phyloP scores from a whole-genome alignment of 2,329 filamentous ascomycete species.

The Cladorrhinum sp. region DNA sequence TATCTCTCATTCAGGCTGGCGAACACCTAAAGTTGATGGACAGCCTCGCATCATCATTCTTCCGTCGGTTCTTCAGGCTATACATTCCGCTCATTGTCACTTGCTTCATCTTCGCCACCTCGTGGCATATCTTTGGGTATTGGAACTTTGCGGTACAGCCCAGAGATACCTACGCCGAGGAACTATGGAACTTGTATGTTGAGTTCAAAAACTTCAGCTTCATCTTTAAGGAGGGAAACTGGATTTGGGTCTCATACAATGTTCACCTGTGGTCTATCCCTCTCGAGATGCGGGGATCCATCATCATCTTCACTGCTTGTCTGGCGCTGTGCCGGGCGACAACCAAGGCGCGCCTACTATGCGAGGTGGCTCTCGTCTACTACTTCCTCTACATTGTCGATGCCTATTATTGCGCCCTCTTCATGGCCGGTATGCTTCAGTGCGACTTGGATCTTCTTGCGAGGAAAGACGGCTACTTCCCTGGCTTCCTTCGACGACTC shows the following conservation, averaged over 20 bases:
- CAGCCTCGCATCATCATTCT: constrained; percentile 44
- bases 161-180: constrained; percentile 43
- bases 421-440: constrained; percentile 59
- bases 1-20: constrained; percentile 44
- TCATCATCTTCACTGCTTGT: constrained; percentile 58
- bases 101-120: constrained; percentile 51
- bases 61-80: constrained; percentile 49
- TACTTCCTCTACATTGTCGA: constrained; percentile 70
- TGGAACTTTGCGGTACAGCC: constrained; percentile 39
- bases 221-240: constrained; percentile 53
- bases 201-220: constrained; percentile 70
- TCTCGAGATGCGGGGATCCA: constrained; percentile 61
- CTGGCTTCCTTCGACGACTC: constrained; percentile 45
- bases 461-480: constrained; percentile 44
- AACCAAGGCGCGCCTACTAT: constrained; percentile 52
- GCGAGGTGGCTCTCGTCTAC: constrained; percentile 50
- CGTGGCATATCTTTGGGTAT: constrained; percentile 52
- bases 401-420: constrained; percentile 60
- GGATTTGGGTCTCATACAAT: constrained; percentile 57
- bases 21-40: constrained; percentile 41
- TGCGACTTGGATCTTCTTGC: constrained; percentile 59
- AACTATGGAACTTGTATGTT: constrained; percentile 48
- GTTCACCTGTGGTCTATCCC: constrained; percentile 63
- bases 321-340: constrained; percentile 57
- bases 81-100: constrained; percentile 53